Conservation (phyloP, 139 green algal genomes). For the Coelastrella sp. region DNA sequence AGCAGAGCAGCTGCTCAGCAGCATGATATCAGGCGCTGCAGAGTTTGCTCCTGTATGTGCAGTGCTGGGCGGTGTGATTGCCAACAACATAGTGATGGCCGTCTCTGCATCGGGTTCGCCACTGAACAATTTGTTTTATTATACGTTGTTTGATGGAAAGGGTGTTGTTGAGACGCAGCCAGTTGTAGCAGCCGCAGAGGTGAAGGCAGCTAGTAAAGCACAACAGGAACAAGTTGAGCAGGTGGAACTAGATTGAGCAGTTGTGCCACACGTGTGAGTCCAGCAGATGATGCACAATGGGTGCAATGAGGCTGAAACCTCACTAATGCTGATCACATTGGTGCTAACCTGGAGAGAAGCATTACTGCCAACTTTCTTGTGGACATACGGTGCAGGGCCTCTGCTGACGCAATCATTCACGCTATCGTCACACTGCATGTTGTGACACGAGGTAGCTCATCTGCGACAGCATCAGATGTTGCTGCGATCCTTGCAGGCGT, state of each 20-base stretch:
- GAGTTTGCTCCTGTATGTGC: constrained; percentile 79
- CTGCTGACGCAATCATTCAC: not conserved
- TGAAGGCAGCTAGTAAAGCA: not conserved
- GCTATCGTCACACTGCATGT: too few relatives aligned
- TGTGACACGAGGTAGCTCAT: too few relatives aligned
- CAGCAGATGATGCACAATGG: too few relatives aligned
- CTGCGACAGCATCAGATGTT: too few relatives aligned
- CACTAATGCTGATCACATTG: too few relatives aligned
- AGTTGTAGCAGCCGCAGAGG: not conserved
- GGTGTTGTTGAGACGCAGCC: constrained; percentile 64
- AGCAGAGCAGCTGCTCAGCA: constrained; percentile 27
- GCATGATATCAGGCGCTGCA: not conserved
- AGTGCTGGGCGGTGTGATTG: constrained; percentile 87
- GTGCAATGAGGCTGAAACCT: too few relatives aligned
- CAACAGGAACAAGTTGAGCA: not conserved
- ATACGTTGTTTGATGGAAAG: constrained; percentile 63
- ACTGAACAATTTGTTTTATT: constrained; percentile 92
- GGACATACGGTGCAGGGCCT: too few relatives aligned
- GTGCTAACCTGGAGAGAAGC: not conserved
- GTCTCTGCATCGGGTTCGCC: constrained; percentile 79
- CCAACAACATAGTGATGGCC: constrained; percentile 89
- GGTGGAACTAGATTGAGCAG: not conserved
- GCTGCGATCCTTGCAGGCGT: too few relatives aligned
- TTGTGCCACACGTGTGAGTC: too few relatives aligned
- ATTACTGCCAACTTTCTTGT: not conserved